Conservation (phyloP, 108 stramenopile species). For the Nitzschia sp. region DNA sequence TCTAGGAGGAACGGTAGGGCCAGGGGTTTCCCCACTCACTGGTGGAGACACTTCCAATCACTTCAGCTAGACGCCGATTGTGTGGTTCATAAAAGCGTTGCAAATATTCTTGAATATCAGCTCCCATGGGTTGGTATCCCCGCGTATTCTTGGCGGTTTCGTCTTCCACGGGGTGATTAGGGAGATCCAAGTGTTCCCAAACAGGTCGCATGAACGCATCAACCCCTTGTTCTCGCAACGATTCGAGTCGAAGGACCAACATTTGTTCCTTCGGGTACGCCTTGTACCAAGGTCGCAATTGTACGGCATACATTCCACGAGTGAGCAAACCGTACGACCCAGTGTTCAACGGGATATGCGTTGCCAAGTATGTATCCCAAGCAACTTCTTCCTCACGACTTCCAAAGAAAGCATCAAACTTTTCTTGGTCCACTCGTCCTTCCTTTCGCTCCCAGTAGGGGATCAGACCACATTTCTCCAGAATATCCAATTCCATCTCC, state of each 20-base stretch:
- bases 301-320: conserved; percentile 90
- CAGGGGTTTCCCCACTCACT: conserved; percentile 32
- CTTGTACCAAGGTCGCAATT: conserved; percentile 89
- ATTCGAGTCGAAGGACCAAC: conserved; percentile 78
- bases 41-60: neutral
- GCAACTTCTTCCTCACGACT: conserved; percentile 62
- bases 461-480: conserved; percentile 75
- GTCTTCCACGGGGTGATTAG: conserved; percentile 46
- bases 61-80: conserved; percentile 21
- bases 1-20: too few species aligned
- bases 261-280: conserved; percentile 72
- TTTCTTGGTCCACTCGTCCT: conserved; percentile 43
- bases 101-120: conserved; percentile 20
- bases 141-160: conserved; percentile 49
- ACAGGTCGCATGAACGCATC: conserved; percentile 54
- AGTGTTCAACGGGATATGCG: conserved; percentile 74
- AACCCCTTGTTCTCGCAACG: conserved; percentile 56
- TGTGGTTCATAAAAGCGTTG: conserved; percentile 37
- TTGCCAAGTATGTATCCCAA: conserved; percentile 63
- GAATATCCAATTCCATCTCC: conserved; percentile 62
- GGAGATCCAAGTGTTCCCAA: conserved; percentile 71
- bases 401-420: conserved; percentile 52
- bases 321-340: conserved; percentile 86
- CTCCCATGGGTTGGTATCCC: conserved; percentile 32
- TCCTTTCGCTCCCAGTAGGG: conserved; percentile 71